A percentile compares a stretch with the other conserved stretches of the same genome.
Evolutionary conservation across 2,329 filamentous ascomycete genomes (phyloP).

Genomic region (Diaporthe citri): DNA sequence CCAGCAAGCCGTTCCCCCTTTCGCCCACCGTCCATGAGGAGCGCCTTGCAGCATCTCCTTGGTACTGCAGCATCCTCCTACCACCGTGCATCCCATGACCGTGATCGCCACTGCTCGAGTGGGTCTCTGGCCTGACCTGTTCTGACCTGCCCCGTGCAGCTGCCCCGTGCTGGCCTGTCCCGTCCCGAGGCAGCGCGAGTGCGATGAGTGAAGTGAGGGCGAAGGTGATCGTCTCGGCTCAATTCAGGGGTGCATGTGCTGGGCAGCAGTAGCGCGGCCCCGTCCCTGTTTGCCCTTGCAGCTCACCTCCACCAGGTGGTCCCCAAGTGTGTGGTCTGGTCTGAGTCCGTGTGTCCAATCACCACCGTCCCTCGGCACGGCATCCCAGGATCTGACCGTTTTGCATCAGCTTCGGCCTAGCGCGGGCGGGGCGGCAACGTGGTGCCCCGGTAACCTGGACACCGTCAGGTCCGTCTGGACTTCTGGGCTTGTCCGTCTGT

Average conservation of each 20-base stretch:
- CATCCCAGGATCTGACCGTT: constrained; percentile 14
- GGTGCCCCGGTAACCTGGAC: constrained; percentile 9
- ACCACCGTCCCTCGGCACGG: constrained; percentile 9
- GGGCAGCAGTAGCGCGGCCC: constrained; percentile 21
- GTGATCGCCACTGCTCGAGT: constrained; percentile 8
- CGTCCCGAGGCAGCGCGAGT: neutral
- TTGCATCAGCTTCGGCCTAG: constrained; percentile 32
- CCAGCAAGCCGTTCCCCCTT: neutral
- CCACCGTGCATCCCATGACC: constrained; percentile 15
- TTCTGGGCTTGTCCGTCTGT: neutral
- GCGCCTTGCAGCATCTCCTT: constrained; percentile 16
- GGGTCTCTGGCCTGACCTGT: constrained; percentile 1
- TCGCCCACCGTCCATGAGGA: neutral
- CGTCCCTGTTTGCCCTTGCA: constrained; percentile 31
- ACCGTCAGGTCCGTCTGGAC: constrained; percentile 18
- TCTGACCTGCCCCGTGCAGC: neutral
- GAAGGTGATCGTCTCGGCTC: constrained; percentile 19
- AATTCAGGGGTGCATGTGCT: constrained; percentile 26
- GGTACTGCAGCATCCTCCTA: constrained; percentile 12
- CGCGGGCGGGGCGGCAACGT: constrained; percentile 32
- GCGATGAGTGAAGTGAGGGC: neutral
- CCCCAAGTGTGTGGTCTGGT: neutral
- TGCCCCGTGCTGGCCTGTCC: neutral
- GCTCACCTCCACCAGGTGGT: constrained; percentile 23
- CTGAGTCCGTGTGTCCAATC: neutral